Evolutionary conservation across 352 stramenopile genomes (phyloP), one percentile per base, ranked within the genome.

Genomic region (Globisporangium recalcitrans): DNA sequence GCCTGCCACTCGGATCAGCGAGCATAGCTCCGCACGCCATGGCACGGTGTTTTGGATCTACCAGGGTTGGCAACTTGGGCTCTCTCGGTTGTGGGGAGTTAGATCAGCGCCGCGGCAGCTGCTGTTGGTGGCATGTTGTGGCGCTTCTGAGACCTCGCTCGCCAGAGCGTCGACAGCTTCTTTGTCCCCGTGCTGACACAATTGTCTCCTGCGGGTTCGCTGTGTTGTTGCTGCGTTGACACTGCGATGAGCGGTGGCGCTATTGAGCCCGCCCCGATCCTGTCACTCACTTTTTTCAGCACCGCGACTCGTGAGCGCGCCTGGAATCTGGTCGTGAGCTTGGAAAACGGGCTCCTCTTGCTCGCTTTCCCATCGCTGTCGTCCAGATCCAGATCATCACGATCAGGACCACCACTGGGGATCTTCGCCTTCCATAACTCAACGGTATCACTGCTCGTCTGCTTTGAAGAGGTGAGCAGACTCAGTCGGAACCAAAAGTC

Each of bases 401-500:
- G n/a, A n/a, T n/a, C 29, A 19, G 16, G n/a, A 27, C 16, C 24
- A 63, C 31, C 38, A 13, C 14, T 26, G 14, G 38, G 44, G 1
- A 13, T 38, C 26, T 54, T 29, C n/a, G 48, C 5, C 7, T 38
- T 19, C 32, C 48, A 38, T 27, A 54, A 11, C 8, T 36, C 31
- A 14, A 11, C 22, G 10, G 19, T n/a, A 52, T 24, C 19, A 7
- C 32, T 49, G 40, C 6, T 16, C 9, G 36, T 21, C 27, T 21
- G 13, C n/a, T 70, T 61, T 38, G 4, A 52, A 10, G 49, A 40
- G 3, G 31, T 44, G 14, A 63, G 53, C 19, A 67, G 9, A 10
- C 34, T 65, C 31, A 85, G 46, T 3, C 60, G 71, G 26, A 72
- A 71, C 80, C 78, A 86, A 60, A 86, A 85, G 5, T 83, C 64